Percentiles rank a stretch among this genome's conserved stretches.
phyloP scores from a whole-genome alignment of 805 yeast genomes.

The Saccharomycopsis selenospora region DNA sequence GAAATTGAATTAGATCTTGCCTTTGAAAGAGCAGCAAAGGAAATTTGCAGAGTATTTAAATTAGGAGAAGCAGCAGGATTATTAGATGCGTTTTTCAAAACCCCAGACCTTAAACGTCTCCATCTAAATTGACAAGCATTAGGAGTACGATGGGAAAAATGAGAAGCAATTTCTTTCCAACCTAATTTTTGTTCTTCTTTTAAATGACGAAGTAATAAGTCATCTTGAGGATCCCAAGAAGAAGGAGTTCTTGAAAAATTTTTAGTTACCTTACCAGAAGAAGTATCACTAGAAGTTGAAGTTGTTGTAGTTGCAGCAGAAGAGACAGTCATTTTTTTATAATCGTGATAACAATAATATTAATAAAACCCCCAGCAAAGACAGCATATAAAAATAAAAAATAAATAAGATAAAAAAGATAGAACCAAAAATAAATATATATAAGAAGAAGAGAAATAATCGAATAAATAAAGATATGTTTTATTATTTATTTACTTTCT shows the following conservation, averaged over 20 bases:
- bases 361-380: no score
- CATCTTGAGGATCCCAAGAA: constrained; percentile 77
- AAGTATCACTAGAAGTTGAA: no score
- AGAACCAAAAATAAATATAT: no score
- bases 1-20: constrained; percentile 8
- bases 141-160: constrained; percentile 74
- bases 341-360: no score
- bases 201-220: constrained; percentile 58
- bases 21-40: constrained; percentile 18
- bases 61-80: constrained; percentile 21
- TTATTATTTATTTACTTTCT: no score
- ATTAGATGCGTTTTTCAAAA: constrained; percentile 27
- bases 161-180: constrained; percentile 81
- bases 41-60: constrained; percentile 18
- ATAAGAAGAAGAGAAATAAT: no score
- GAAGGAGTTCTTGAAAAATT: constrained; percentile 19
- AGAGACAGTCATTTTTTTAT: no score
- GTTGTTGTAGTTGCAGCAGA: no score
- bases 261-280: neutral
- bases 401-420: no score
- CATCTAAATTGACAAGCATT: constrained; percentile 88
- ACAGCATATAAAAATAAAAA: no score
- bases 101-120: constrained; percentile 56
- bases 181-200: constrained; percentile 81
- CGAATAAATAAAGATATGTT: no score